These are phyloP conservation scores for Creolimax fragrantissima DNA, from an alignment of 78 protist species.

Conservation along the genomic window DNA sequence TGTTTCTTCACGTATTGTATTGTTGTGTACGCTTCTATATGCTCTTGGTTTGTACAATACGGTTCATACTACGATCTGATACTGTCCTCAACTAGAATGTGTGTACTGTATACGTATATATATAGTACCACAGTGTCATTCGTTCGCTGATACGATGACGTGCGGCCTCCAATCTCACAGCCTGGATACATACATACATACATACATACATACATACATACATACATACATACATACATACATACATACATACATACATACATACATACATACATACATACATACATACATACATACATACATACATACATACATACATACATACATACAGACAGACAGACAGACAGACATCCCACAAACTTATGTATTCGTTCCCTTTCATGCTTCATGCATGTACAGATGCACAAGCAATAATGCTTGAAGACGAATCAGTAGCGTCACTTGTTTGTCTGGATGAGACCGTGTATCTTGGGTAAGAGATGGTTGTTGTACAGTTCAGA, in stretches of 20 bases:
- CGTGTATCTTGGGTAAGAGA: not conserved
- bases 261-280: too few relatives aligned
- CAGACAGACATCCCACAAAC: not conserved
- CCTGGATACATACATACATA: not conserved
- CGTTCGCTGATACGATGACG: not conserved
- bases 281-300: too few relatives aligned
- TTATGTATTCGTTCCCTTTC: too few relatives aligned
- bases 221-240: not conserved
- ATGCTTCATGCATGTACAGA: not conserved
- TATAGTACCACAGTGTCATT: too few relatives aligned
- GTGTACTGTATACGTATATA: too few relatives aligned
- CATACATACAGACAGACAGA: not conserved
- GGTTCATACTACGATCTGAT: not conserved
- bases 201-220: not conserved
- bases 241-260: not conserved
- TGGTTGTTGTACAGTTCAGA: not conserved
- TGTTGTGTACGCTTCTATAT: not conserved
- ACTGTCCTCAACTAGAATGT: too few relatives aligned
- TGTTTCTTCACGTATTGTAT: not conserved
- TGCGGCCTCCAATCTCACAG: not conserved
- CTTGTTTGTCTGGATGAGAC: slow-evolving; percentile 8
- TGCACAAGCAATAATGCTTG: not conserved
- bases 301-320: too few relatives aligned
- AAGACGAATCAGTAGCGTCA: not conserved
- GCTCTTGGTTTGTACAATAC: not conserved